phyloP scores from a whole-genome alignment of 2,329 filamentous ascomycete genomes.

The Myriangium duriaei region DNA sequence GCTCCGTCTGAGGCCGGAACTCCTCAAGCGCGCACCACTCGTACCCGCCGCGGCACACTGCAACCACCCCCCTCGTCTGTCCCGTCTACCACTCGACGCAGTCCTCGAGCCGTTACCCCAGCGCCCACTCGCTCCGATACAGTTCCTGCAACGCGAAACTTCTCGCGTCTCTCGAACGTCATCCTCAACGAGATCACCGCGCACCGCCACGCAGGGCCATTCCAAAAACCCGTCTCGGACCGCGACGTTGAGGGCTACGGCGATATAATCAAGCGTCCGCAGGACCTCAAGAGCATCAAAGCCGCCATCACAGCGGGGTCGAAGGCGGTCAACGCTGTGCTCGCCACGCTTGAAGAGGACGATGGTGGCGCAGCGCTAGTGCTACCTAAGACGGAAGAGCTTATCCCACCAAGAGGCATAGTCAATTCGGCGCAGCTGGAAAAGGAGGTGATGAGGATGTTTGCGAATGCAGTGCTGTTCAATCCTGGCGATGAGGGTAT shows the following conservation, averaged over 20 bases:
- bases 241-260: constrained; percentile 40
- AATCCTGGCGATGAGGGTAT: constrained; percentile 85
- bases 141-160: constrained; percentile 36
- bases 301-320: constrained; percentile 35
- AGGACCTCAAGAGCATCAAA: constrained; percentile 39
- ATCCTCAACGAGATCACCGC: constrained; percentile 40
- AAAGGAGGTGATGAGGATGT: constrained; percentile 90
- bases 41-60: constrained; percentile 22
- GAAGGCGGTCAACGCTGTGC: constrained; percentile 45
- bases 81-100: constrained; percentile 1
- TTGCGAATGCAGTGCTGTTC: constrained; percentile 97
- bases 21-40: constrained; percentile 14
- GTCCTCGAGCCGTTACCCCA: constrained; percentile 5
- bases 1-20: constrained; percentile 14
- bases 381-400: constrained; percentile 59
- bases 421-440: constrained; percentile 89
- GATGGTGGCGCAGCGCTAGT: constrained; percentile 41
- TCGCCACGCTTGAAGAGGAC: constrained; percentile 35
- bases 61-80: constrained; percentile 16
- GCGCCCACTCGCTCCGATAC: constrained; percentile 18
- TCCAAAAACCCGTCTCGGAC: constrained; percentile 36
- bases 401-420: constrained; percentile 76
- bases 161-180: constrained; percentile 33
- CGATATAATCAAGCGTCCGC: constrained; percentile 39
- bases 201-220: constrained; percentile 41